Conservation (phyloP, 257 asterid species). For the Solanum stenotomum region DNA sequence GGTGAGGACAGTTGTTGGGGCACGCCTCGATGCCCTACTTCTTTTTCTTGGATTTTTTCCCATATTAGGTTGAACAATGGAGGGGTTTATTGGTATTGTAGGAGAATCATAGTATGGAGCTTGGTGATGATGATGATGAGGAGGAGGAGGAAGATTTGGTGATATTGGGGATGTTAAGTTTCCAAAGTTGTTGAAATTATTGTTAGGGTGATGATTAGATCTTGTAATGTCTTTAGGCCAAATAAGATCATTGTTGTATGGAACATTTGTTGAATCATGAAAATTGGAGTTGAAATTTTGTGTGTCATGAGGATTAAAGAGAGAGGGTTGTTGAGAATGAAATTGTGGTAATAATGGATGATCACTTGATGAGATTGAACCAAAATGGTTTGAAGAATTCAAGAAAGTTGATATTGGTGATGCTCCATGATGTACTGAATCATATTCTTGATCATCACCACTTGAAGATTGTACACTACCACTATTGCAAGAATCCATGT, state of each 20-base stretch:
- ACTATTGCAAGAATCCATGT: neutral
- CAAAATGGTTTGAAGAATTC: neutral
- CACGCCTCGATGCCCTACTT: conserved; percentile 12
- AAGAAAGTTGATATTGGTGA: neutral
- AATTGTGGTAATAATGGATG: neutral
- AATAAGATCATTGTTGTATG: neutral
- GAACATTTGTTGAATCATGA: neutral
- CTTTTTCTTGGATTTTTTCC: conserved; percentile 7
- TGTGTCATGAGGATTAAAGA: neutral
- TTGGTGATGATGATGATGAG: neutral
- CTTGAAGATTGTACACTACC: conserved; percentile 6
- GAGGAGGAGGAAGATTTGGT: neutral
- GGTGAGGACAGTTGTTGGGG: conserved; percentile 12
- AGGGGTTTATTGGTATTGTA: neutral
- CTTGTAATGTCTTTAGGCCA: neutral
- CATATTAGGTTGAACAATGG: neutral
- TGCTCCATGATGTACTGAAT: neutral
- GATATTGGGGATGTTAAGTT: neutral
- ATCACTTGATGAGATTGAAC: neutral
- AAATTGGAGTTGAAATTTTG: neutral
- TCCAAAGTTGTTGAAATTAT: neutral
- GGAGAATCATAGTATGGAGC: neutral
- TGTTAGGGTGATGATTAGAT: neutral
- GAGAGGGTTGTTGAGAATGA: neutral
- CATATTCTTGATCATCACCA: conserved; percentile 3